Base-by-base conservation (phyloP, 1,139 yeast species). In the Keqinozyma sinolaborantium region DNA sequence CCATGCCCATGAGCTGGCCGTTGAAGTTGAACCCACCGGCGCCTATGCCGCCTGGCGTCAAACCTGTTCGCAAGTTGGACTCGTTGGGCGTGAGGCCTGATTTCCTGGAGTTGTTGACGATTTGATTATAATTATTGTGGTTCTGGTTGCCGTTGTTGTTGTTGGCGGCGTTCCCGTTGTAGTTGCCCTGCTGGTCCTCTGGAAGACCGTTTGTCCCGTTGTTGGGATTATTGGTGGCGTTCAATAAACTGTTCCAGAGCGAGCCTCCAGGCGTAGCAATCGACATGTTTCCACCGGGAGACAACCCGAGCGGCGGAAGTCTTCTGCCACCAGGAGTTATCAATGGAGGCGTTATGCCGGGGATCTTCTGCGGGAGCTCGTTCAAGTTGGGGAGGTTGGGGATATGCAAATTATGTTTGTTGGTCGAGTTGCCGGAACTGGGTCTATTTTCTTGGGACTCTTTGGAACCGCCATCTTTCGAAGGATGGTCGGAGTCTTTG, bases 71-170 rank as follows among this genome's bases (percentile, higher is more conserved):
- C 29, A 82, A 41, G 32, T 75, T 69, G 4, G 83, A 75, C 48
- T 81, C 88, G 51, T 78, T 81, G 4, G 90, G 87, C 0, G 87
- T 79, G 26, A 82, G 58, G 0, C 86, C 88, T 0, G 82, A 64
- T 42, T 79, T 71, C 21, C 72, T 55, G 34, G 60, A 44, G 31
- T 51, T 53, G 36, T 58, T 56, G 23, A 58, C 49, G 40, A 59
- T 57, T 42, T 56, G 69, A 30, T 47, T 50, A 33, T 46, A 56
- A 12, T 33, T 12, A 14, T 13, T 21, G 25, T 14, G 25, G 29
- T 13, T 34, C 40, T 21, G 6, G 16, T 18, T 39, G 48, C 15
- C 33, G 36, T 26, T 26, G 39, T 21, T 35, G 38, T 10, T 19
- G 24, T 15, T 28, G 37, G 14, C 31, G 41, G 12, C 30, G 24